These are phyloP conservation scores for Botrytis elliptica DNA, from an alignment of 2,329 filamentous ascomycete species.

Conservation along the genomic window DNA sequence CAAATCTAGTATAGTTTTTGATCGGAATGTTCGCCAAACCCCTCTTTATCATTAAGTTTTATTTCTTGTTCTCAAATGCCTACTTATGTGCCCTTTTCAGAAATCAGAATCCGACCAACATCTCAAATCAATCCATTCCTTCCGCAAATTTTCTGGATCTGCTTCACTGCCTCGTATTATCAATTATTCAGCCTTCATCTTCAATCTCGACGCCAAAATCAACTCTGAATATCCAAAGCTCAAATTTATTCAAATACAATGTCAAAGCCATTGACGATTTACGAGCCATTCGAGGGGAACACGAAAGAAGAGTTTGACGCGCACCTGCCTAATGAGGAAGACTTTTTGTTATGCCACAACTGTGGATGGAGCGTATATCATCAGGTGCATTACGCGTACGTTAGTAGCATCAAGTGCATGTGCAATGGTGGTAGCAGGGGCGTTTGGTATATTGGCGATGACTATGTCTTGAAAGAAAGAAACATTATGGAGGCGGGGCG, in stretches of 20 bases:
- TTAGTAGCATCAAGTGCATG: not conserved
- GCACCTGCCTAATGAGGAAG: fast-evolving
- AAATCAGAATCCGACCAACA: not conserved
- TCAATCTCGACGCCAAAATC: not conserved
- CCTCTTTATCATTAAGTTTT: not conserved
- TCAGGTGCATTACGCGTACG: fast-evolving
- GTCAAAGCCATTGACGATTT: too few species aligned
- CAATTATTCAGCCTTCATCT: too few species aligned
- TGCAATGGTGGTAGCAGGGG: not conserved
- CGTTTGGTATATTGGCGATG: not conserved
- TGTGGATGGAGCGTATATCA: not conserved
- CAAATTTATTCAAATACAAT: not conserved
- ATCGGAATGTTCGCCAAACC: not conserved
- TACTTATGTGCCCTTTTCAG: not conserved
- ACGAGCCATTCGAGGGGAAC: not conserved
- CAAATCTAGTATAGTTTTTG: not conserved
- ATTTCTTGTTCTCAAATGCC: not conserved
- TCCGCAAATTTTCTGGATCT: too few species aligned
- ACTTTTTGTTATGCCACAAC: slow-evolving; percentile 1
- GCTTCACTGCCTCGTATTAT: too few species aligned
- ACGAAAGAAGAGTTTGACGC: not conserved
- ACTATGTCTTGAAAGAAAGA: not conserved
- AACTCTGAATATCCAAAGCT: not conserved
- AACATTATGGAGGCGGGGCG: not conserved
- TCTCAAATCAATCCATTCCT: not conserved